Evolutionary conservation across 371 early-diverging fungal genomes (phyloP).

Genomic region (Fennellomyces sp.): DNA sequence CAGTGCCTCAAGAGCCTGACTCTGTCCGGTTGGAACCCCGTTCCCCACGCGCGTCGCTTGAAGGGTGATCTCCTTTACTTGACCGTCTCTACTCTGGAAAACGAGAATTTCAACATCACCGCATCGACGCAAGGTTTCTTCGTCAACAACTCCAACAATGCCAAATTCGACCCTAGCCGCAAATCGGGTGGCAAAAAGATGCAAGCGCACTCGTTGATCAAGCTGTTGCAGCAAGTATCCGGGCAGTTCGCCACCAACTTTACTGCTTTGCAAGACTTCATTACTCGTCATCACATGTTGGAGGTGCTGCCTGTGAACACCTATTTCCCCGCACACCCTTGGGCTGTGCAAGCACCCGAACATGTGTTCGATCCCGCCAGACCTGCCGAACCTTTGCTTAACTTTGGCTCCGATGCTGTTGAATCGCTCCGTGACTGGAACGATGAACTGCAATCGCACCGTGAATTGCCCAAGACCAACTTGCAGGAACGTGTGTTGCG

Average conservation of each 20-base stretch:
- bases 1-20: conserved; percentile 77
- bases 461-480: conserved; percentile 78
- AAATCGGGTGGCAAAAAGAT: conserved; percentile 29
- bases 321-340: conserved; percentile 77
- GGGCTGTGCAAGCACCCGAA: conserved; percentile 70
- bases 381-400: conserved; percentile 67
- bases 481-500: conserved; percentile 88
- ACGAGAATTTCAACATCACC: conserved; percentile 83
- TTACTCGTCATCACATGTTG: conserved; percentile 76
- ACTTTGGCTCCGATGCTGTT: conserved; percentile 68
- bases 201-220: conserved; percentile 72
- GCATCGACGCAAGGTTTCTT: conserved; percentile 85
- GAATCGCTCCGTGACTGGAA: conserved; percentile 94
- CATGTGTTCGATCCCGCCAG: conserved; percentile 70
- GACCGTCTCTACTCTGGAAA: conserved; percentile 81
- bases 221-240: conserved; percentile 69
- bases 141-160: conserved; percentile 78
- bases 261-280: conserved; percentile 65
- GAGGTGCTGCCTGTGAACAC: conserved; percentile 77
- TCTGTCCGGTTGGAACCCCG: conserved; percentile 93
- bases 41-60: conserved; percentile 74
- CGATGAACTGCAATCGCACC: conserved; percentile 90
- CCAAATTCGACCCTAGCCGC: conserved; percentile 75
- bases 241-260: conserved; percentile 74
- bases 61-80: conserved; percentile 90